Evolutionary conservation across 164 flowering plant genomes (phyloP).

Genomic region (Brasenia schreberi): DNA sequence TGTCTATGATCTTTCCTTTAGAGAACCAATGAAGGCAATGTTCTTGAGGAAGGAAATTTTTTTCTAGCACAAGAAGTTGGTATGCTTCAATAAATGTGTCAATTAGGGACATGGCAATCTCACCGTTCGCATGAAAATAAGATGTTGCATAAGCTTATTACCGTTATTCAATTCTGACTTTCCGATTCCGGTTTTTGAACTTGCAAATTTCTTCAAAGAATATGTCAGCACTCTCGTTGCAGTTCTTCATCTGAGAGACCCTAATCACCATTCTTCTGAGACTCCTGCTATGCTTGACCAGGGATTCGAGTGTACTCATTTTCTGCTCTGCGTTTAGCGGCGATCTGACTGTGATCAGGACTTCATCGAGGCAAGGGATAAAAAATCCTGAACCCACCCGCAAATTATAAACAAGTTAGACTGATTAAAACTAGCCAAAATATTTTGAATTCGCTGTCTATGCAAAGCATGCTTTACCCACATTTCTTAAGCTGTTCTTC

Average conservation of each 20-base stretch:
- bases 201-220: constrained; percentile 83
- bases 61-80: no score
- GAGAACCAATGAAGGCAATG: no score
- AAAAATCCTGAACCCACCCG: constrained; percentile 54
- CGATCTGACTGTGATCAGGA: constrained; percentile 57
- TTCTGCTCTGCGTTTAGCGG: constrained; percentile 89
- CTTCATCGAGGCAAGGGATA: constrained; percentile 66
- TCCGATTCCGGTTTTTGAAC: constrained; percentile 37
- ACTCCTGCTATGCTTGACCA: constrained; percentile 45
- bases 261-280: constrained; percentile 50
- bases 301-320: constrained; percentile 63
- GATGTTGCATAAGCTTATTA: no score
- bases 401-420: not conserved
- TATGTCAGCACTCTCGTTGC: constrained; percentile 68
- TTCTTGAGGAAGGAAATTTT: no score
- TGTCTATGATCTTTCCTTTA: no score
- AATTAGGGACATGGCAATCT: no score
- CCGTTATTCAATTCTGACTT: constrained; percentile 37
- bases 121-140: no score
- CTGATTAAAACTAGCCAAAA: no score
- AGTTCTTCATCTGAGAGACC: constrained; percentile 77
- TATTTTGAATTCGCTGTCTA: no score
- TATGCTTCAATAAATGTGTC: no score
- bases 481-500: constrained; percentile 73
- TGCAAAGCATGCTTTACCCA: constrained; percentile 10